These are phyloP conservation scores for Fagopyrum homotropicum DNA, from an alignment of 148 eudicot genomes.

Conservation along the genomic window DNA sequence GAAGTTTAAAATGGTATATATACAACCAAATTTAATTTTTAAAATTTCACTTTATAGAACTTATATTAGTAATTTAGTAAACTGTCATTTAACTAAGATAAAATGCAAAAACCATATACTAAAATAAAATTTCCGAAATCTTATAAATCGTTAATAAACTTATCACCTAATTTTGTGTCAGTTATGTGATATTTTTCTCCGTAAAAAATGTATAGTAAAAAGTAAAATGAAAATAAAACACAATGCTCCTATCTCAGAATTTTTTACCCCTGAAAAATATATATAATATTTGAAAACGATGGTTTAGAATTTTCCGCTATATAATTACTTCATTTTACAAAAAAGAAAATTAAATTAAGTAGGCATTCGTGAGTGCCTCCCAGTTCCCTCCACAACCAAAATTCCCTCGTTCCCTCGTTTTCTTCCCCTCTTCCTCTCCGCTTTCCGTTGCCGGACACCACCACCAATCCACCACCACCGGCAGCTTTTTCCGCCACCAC, in stretches of 20 bases:
- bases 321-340: neutral
- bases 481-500: neutral
- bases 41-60: too few species aligned
- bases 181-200: too few species aligned
- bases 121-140: too few species aligned
- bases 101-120: too few species aligned
- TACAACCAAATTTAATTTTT: too few species aligned
- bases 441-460: conserved; percentile 9
- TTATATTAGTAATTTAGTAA: too few species aligned
- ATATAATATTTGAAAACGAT: neutral
- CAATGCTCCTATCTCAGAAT: too few species aligned
- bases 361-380: conserved; percentile 21
- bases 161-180: too few species aligned
- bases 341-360: conserved; percentile 2
- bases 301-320: neutral
- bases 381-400: conserved; percentile 78
- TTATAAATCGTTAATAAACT: too few species aligned
- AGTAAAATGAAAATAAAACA: neutral
- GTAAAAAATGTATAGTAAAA: neutral
- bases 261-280: neutral
- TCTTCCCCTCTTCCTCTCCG: conserved; percentile 12
- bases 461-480: neutral
- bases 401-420: conserved; percentile 20
- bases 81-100: too few species aligned
- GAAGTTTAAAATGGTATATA: too few species aligned